Evolutionary conservation across 179 eudicot genomes (phyloP), one percentile per base, ranked within the genome.

Genomic region (Actinidia chinensis): DNA sequence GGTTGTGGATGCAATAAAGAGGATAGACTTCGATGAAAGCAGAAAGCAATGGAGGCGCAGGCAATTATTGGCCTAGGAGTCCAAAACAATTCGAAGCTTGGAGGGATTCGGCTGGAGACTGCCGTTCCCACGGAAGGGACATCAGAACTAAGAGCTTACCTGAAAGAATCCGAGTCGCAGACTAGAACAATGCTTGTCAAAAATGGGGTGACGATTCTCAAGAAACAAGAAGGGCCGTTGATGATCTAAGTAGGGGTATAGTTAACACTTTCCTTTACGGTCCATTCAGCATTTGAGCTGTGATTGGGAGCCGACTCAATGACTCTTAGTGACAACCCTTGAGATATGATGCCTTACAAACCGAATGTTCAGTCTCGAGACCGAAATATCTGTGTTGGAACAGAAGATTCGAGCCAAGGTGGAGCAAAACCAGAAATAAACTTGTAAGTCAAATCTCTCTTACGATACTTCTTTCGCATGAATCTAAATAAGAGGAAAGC

Each of bases 261-360:
- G 89, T 88, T 22, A 88, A 88, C 81, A 88, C 86, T 84, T 81
- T 88, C 18, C 86, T 88, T 22, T 89, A 88, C 73, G 91, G 91
- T 48, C 91, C 91, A 86, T 88, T 87, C 87, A 84, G 78, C 91
- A 88, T 72, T 72, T 88, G 76, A 88, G 91, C 79, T 88, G 89
- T 40, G 91, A 88, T 56, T n/a, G 91, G 89, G 65, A 88, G 89
- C n/a, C 65, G 89, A 88, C 48, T 84, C 81, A 59, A 78, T 86
- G 68, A 88, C 87, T 14, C 78, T 88, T 77, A 82, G 79, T 9
- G 91, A 88, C n/a, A 78, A 88, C 89, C 18, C 86, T 88, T 12
- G 91, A 88, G 79, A 88, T 75, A 88, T 88, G 91, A 88, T 42
- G 91, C 91, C 13, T 80, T 88, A n/a, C n/a, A 14, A 88, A 88